These are phyloP conservation scores for Venturia effusa DNA, from an alignment of 2,329 filamentous ascomycete genomes.

Conservation along the genomic window DNA sequence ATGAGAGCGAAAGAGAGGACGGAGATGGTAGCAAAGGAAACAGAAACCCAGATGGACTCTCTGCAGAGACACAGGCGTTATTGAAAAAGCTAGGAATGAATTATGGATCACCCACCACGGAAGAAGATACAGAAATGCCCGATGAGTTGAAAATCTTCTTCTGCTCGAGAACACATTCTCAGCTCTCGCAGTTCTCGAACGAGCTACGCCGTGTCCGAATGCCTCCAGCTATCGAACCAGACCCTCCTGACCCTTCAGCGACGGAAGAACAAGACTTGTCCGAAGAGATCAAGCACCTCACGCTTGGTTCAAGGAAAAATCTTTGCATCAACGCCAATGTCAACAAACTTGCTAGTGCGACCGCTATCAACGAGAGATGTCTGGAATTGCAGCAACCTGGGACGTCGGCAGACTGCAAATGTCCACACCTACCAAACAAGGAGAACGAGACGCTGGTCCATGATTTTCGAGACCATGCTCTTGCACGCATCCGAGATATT, in stretches of 20 bases:
- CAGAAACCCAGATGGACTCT: slow-evolving; percentile 39
- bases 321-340: slow-evolving; percentile 85
- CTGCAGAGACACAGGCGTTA: slow-evolving; percentile 63
- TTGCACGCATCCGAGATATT: slow-evolving; percentile 83
- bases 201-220: slow-evolving; percentile 72
- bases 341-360: slow-evolving; percentile 52
- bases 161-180: slow-evolving; percentile 86
- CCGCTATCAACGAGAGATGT: slow-evolving; percentile 88
- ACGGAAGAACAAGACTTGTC: slow-evolving; percentile 20
- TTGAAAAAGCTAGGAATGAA: slow-evolving; percentile 48
- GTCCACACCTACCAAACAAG: slow-evolving; percentile 66
- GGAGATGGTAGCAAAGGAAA: slow-evolving; percentile 14
- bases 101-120: slow-evolving; percentile 19
- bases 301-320: slow-evolving; percentile 76
- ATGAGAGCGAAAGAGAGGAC: slow-evolving; percentile 51
- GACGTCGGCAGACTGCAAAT: slow-evolving; percentile 53
- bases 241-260: slow-evolving; percentile 28
- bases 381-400: slow-evolving; percentile 74
- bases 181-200: slow-evolving; percentile 76
- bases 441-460: slow-evolving; percentile 62
- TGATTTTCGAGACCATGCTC: slow-evolving; percentile 72
- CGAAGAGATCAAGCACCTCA: slow-evolving; percentile 67
- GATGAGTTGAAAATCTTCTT: slow-evolving; percentile 80
- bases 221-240: slow-evolving; percentile 51
- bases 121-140: slow-evolving; percentile 41